Evolutionary conservation across 1,284 basidiomycete species (phyloP), one percentile per base, ranked within the genome.

Genomic region (Fomitopsis pinicola): DNA sequence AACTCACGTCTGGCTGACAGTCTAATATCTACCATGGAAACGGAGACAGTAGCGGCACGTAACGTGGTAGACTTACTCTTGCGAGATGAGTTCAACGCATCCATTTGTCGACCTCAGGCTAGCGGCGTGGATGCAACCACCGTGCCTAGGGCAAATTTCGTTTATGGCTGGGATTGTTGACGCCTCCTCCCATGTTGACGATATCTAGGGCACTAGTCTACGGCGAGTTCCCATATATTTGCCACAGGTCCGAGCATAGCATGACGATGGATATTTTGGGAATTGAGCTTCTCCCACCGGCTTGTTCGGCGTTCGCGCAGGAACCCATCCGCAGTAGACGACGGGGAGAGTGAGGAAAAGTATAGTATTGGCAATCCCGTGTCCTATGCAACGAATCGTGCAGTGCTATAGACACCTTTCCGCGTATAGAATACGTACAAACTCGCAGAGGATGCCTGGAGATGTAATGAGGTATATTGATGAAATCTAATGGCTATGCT

Each of bases 1-100:
- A 8, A 58, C 45, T 57, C 19, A 50, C 42, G 9, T 4, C 10
- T 3, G 12, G 15, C 2, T 7, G 26, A 6, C 63, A 91, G 90
- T 48, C 82, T 91, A 67, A 89, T 92, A 52, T 90, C 87, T 12
- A 91, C 90, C 9, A 96, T 97, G 95, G 95, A 97, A 75, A 97
- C 95, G 0, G 88, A 94, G 73, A 95, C 92, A 0, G 76, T 97
- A 40, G 82, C 92, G 0, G 86, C 92, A 0, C 86, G 93, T 40
- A 97, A 97, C 71, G 81, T 89, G 30, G 91, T 94, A 55, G 92
- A 93, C 64, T 77, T 92, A 26, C 79, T 93, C 28, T 78, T 93
- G 15, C 78, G 83, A 30, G 86, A 92, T 35, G 82, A 87, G 69
- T 94, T 86, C 69, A 74, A 80, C 40, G 76, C 81, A 0, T 80